Evolutionary conservation across 2,329 filamentous ascomycete genomes (phyloP), one percentile per base, ranked within the genome.

Genomic region (Epicoccum sorghinum): DNA sequence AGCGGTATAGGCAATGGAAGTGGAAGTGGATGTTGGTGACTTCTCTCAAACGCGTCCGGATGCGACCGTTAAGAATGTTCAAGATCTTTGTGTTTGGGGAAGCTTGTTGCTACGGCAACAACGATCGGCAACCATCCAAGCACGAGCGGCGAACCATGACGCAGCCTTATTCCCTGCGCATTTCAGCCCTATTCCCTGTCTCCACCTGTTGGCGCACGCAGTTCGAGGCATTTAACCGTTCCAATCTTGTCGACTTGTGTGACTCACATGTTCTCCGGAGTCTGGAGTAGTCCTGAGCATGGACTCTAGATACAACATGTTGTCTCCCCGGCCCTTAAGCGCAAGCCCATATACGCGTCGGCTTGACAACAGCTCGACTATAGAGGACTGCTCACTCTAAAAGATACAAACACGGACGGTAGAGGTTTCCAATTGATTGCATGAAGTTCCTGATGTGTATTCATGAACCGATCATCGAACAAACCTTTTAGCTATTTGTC

Each of bases 121-220:
- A 23, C 52, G 46, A 55, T 55, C 46, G 47, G 36, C 52, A 44
- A 47, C 10, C 32, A 29, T n/a, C 23, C 24, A 40, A 49, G 46
- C 46, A 47, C 32, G 52, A 30, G 41, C 52, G 29, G 29, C 47
- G 52, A 55, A 55, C 52, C 46, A 55, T 55, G 52, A 55, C 52
- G 52, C 52, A 54, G 45, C 40, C 51, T 25, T 51, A 32, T n/a
- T 23, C 52, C 52, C 41, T 55, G 52, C 36, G 8, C 22, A n/a
- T 55, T 50, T 50, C 46, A 50, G 46, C 52, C 47, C 37, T 50
- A 50, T 50, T 37, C 42, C 52, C 37, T 42, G 41, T 55, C 52
- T 55, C 45, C 52, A 49, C 52, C 52, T 23, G 40, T 42, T 42
- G 40, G n/a, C 27, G 40, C 18, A 38, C 25, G 18, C n/a, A n/a